Conservation (phyloP, 257 asterid species). For the Solanum habrochaites region DNA sequence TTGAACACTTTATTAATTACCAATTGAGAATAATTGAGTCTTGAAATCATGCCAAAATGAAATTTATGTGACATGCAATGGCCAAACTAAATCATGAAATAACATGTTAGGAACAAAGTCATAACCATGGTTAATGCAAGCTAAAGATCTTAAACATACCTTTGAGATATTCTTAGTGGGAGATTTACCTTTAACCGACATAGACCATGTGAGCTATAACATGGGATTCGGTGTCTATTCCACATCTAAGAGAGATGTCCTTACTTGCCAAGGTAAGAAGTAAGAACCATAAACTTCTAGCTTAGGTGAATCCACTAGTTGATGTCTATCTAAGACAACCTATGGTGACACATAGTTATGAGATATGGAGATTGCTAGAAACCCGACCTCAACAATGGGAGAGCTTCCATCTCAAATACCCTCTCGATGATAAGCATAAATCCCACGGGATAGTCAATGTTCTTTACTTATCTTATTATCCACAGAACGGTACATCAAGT, state of each 20-base stretch:
- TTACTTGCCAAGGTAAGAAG: background rate
- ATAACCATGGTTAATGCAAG: background rate
- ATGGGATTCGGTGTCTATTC: background rate
- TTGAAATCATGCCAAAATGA: background rate
- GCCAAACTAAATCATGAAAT: too few relatives aligned
- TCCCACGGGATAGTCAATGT: too few relatives aligned
- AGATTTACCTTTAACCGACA: background rate
- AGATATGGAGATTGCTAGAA: background rate
- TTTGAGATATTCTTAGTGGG: background rate
- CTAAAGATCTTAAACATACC: background rate
- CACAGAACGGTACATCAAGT: too few relatives aligned
- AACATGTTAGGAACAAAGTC: too few relatives aligned
- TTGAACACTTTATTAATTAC: background rate
- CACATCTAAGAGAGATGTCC: background rate
- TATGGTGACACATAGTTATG: background rate
- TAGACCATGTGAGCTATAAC: background rate
- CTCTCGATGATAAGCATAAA: background rate
- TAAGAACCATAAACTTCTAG: background rate
- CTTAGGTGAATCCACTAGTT: background rate
- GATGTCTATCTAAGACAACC: background rate
- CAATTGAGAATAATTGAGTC: background rate
- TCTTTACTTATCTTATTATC: too few relatives aligned
- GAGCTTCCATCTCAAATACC: background rate
- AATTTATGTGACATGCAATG: background rate
- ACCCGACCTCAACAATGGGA: background rate